phyloP scores from a whole-genome alignment of 2,329 filamentous ascomycete species.

The Mycogone perniciosa region DNA sequence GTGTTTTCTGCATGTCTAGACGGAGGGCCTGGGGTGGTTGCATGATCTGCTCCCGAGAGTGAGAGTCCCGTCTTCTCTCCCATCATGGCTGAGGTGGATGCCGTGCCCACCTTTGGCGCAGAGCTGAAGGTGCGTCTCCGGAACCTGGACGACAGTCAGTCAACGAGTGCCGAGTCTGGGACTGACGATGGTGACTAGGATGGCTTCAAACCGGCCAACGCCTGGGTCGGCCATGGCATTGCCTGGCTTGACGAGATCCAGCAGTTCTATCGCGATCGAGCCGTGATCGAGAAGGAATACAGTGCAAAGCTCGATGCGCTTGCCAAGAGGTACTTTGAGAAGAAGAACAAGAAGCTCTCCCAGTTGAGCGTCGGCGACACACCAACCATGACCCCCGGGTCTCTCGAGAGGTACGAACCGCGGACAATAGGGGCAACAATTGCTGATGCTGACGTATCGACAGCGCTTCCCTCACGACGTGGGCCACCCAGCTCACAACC shows the following conservation, averaged over 20 bases:
- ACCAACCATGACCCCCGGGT: constrained; percentile 87
- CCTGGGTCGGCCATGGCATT: constrained; percentile 85
- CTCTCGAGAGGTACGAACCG: constrained; percentile 70
- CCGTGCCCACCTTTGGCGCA: constrained; percentile 79
- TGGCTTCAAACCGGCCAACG: constrained; percentile 91
- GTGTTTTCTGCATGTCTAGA: constrained; percentile 1
- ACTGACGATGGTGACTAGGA: constrained; percentile 50
- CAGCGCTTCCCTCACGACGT: constrained; percentile 91
- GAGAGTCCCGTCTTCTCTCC: constrained; percentile 5
- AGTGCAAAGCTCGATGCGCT: constrained; percentile 78
- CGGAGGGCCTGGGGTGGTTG: constrained; percentile 9
- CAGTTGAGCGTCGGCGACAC: constrained; percentile 89
- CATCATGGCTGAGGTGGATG: constrained; percentile 75
- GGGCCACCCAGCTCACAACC: constrained; percentile 88
- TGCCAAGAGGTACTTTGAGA: constrained; percentile 95
- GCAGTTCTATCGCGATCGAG: constrained; percentile 92
- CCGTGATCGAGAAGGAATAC: constrained; percentile 94
- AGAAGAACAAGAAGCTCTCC: constrained; percentile 86
- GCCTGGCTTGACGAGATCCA: constrained; percentile 95
- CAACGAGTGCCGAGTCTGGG: background rate
- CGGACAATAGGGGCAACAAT: background rate
- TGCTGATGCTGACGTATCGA: constrained; percentile 1
- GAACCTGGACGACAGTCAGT: background rate
- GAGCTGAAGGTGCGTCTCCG: constrained; percentile 72
- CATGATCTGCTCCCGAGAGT: constrained; percentile 12